Evolutionary conservation across 2,329 filamentous ascomycete genomes (phyloP).

Genomic region (Colletotrichum ledebouriae): DNA sequence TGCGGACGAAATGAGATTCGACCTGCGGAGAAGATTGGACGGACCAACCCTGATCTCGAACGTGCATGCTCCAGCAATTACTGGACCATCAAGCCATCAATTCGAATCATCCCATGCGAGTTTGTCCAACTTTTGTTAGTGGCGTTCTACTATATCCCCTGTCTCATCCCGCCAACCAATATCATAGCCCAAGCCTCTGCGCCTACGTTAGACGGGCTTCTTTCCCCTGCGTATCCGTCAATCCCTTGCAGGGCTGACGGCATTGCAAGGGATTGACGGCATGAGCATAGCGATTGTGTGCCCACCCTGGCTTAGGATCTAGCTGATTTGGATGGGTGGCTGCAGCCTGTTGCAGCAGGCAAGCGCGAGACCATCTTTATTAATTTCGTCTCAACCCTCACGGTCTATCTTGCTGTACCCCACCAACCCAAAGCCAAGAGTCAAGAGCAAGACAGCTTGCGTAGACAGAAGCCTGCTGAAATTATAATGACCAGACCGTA

Average conservation of each 20-base stretch:
- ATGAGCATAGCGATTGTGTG: slow-evolving; percentile 22
- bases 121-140: neutral
- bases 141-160: neutral
- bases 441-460: slow-evolving; percentile 31
- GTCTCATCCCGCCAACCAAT: slow-evolving; percentile 16
- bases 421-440: slow-evolving; percentile 16
- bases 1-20: slow-evolving; percentile 26
- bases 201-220: slow-evolving; percentile 5
- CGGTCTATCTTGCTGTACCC: neutral
- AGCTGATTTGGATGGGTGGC: slow-evolving; percentile 12
- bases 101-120: slow-evolving; percentile 3
- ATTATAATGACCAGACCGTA: slow-evolving; percentile 11
- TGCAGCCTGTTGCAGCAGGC: slow-evolving; percentile 12
- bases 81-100: slow-evolving; percentile 6
- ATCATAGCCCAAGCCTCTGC: slow-evolving; percentile 18
- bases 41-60: slow-evolving; percentile 4
- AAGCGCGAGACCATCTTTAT: slow-evolving; percentile 15
- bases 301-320: neutral
- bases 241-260: slow-evolving; percentile 39
- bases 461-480: slow-evolving; percentile 10
- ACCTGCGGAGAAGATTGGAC: neutral
- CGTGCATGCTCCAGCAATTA: neutral
- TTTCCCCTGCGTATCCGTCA: slow-evolving; percentile 31
- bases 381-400: slow-evolving; percentile 16
- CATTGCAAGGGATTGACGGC: no score